Conservation (phyloP, 495 filamentous ascomycete genomes). For the Tuber indicum region DNA sequence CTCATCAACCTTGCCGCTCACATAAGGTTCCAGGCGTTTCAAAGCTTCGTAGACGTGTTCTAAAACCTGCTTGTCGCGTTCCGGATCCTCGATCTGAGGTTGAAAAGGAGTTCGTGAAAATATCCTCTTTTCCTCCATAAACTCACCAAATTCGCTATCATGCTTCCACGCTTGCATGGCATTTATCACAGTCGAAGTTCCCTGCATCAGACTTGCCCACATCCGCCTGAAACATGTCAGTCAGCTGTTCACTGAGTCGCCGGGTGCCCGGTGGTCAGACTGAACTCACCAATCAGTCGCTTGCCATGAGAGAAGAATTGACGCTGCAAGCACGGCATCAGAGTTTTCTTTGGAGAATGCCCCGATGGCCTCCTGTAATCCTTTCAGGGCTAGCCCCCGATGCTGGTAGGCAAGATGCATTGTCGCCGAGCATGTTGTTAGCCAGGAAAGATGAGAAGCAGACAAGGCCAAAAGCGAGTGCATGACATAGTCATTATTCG, state of each 20-base stretch:
- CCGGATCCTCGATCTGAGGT: slow-evolving; percentile 46
- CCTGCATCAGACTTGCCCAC: slow-evolving; percentile 88
- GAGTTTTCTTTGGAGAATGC: slow-evolving; percentile 79
- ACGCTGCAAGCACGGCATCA: slow-evolving; percentile 87
- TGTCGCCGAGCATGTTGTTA: slow-evolving; percentile 73
- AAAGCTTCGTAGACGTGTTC: slow-evolving; percentile 62
- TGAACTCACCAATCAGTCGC: slow-evolving; percentile 82
- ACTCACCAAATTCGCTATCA: slow-evolving; percentile 75
- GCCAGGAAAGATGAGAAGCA: slow-evolving; percentile 80
- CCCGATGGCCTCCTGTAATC: slow-evolving; percentile 78
- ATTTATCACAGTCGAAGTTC: slow-evolving; percentile 79
- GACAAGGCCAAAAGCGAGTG: slow-evolving; percentile 84
- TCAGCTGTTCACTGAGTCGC: slow-evolving; percentile 19
- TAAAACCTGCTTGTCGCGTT: slow-evolving; percentile 64
- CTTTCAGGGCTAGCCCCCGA: slow-evolving; percentile 73
- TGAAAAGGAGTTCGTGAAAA: slow-evolving; percentile 58
- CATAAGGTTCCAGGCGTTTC: slow-evolving; percentile 60
- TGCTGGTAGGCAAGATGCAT: slow-evolving; percentile 82
- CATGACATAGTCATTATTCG: slow-evolving; percentile 82
- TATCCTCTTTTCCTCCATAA: slow-evolving; percentile 68
- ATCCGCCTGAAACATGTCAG: slow-evolving; percentile 59
- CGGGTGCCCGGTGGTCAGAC: slow-evolving; percentile 20
- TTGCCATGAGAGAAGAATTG: slow-evolving; percentile 91
- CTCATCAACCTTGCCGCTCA: slow-evolving; percentile 68
- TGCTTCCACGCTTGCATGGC: slow-evolving; percentile 91